These are phyloP conservation scores for Globisporangium takayamanum DNA, from an alignment of 352 stramenopile species.

Conservation along the genomic window DNA sequence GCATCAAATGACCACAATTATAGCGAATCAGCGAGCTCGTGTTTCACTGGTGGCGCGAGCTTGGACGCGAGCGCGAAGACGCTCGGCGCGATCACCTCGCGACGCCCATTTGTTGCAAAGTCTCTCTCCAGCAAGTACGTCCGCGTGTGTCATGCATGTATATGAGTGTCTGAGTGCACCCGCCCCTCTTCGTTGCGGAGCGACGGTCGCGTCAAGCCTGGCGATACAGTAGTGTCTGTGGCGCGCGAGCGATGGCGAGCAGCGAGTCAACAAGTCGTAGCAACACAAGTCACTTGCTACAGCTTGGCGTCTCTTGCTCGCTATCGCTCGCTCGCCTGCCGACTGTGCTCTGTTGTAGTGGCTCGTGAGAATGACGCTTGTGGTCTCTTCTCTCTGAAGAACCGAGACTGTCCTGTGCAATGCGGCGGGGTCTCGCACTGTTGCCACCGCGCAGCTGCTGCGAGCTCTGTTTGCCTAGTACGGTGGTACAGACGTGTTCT, in stretches of 20 bases:
- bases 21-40: background rate
- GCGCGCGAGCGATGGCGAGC: conserved; percentile 1
- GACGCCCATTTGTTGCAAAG: conserved; percentile 77
- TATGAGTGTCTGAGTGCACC: conserved; percentile 2
- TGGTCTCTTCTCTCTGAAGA: conserved; percentile 65
- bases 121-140: conserved; percentile 85
- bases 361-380: conserved; percentile 46
- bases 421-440: conserved; percentile 23
- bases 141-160: conserved; percentile 14
- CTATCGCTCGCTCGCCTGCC: background rate
- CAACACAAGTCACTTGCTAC: background rate
- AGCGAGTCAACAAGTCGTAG: background rate
- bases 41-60: conserved; percentile 35
- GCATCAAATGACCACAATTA: background rate
- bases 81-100: conserved; percentile 1
- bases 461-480: conserved; percentile 35
- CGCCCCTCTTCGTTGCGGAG: background rate
- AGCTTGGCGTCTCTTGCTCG: conserved; percentile 3
- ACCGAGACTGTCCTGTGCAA: conserved; percentile 88
- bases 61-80: background rate
- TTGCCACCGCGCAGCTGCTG: conserved; percentile 7
- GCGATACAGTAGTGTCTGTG: background rate
- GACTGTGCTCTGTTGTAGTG: conserved; percentile 13
- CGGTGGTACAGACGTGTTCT: conserved; percentile 91
- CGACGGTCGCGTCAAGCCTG: background rate